Evolutionary conservation across 768 basidiomycete species (phyloP).

Genomic region (Panellus pusillus): DNA sequence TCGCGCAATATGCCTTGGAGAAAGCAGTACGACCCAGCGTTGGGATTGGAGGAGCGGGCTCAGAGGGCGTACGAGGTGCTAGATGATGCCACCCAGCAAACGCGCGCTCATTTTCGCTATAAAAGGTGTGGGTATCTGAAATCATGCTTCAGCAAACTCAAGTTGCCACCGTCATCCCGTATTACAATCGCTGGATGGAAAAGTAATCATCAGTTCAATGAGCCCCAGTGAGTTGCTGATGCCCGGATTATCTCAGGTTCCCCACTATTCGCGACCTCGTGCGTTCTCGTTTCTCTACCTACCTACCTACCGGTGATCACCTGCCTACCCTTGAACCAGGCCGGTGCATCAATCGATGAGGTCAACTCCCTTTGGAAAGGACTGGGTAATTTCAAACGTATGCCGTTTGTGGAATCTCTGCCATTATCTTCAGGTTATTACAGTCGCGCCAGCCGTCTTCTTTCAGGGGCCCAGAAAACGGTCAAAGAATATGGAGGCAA

Average conservation of each 20-base stretch:
- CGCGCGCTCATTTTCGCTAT: background rate
- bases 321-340: conserved; percentile 38
- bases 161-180: conserved; percentile 90
- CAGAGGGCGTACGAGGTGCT: conserved; percentile 90
- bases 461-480: conserved; percentile 81
- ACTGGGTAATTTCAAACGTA: conserved; percentile 31
- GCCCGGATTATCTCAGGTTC: conserved; percentile 49
- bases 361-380: conserved; percentile 93
- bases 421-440: conserved; percentile 62
- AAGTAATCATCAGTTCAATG: conserved; percentile 45
- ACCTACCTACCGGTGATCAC: conserved; percentile 1
- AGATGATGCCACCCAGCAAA: background rate
- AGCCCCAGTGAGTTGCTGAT: conserved; percentile 8
- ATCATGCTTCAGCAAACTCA: conserved; percentile 98
- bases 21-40: conserved; percentile 59
- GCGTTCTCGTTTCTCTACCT: conserved; percentile 26
- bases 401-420: background rate
- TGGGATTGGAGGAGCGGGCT: conserved; percentile 58
- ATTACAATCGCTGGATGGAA: conserved; percentile 87
- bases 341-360: conserved; percentile 71
- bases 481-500: conserved; percentile 64
- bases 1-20: conserved; percentile 91
- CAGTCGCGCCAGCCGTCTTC: conserved; percentile 78
- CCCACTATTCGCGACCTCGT: conserved; percentile 80
- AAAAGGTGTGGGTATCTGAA: conserved; percentile 85